Base-by-base conservation (phyloP, 192 early-diverging fungal genomes). In the Podila epigama region DNA sequence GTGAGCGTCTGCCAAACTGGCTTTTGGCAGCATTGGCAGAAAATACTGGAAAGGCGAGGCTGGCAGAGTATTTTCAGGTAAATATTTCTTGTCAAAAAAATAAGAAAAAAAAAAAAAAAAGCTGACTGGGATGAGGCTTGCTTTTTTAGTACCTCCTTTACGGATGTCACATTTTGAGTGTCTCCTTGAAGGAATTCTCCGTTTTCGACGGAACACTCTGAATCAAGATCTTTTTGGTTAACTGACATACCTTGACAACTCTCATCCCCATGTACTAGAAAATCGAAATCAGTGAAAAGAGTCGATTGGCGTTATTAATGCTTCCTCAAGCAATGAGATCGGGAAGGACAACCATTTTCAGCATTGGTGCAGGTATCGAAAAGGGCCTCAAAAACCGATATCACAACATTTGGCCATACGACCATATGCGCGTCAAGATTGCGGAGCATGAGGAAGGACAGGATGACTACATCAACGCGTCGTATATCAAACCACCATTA, bases 361-460 rank as follows among this genome's bases (percentile, higher is more conserved):
- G 90, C 31, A 92, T 96, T 41, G 87, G 90, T 10, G 93, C 90
- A 13, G 94, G 93, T 18, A 92, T 92, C 35, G 91, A 92, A 81
- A 86, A 86, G 58, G 90, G 89, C 39, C 79, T 84, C 27, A 77
- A 91, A 72, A 96, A 96, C 67, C 87, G 95, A 34, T 96, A 96
- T 80, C 92, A 85, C 48, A 95, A 92, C 60, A 90, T 96, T 31
- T 92, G 89, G 82, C 95, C 95, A 31, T 96, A 89, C 63, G 92
- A 91, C 71, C 80, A 85, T 60, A 88, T 81, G 32, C 78, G 89
- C 10, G 88, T 91, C 53, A 86, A 79, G 34, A 60, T 82, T 6
- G 31, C 42, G 48, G 66, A 73, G 40, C 63, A 60, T 1, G 69
- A 64, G 5, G 58, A 37, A 25, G 75, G 68, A 11, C 70, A 72